These are phyloP conservation scores for Triticum urartu DNA, from an alignment of 176 grass and related monocot genomes.

Conservation along the genomic window DNA sequence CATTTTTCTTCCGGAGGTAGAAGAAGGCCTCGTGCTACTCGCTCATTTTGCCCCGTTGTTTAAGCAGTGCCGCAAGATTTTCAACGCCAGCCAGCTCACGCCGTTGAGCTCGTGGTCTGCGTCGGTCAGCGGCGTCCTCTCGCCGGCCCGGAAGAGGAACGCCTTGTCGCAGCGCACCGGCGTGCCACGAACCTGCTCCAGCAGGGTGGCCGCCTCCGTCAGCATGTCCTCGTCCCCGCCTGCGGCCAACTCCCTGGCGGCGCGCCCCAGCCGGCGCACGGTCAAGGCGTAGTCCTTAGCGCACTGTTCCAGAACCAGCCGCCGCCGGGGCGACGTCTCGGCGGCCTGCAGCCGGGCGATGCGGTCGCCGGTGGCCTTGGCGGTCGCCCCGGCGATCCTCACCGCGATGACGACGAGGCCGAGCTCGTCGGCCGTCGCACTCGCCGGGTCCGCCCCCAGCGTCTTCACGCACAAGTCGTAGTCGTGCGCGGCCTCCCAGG, in stretches of 20 bases:
- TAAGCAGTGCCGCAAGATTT: too few species aligned
- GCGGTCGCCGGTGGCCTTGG: constrained; percentile 16
- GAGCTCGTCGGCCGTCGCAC: background rate
- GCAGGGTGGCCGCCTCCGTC: too few species aligned
- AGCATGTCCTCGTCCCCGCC: too few species aligned
- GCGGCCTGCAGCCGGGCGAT: constrained; percentile 10
- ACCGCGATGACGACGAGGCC: constrained; percentile 31
- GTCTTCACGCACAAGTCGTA: constrained; percentile 42
- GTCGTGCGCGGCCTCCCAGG: background rate
- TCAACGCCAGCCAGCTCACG: too few species aligned
- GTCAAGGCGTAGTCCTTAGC: constrained; percentile 19
- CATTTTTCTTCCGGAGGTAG: too few species aligned
- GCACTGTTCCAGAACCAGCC: constrained; percentile 5
- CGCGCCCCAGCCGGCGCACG: constrained; percentile 30
- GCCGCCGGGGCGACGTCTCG: background rate
- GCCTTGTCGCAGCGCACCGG: too few species aligned
- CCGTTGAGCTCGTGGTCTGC: too few species aligned
- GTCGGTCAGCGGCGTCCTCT: too few species aligned
- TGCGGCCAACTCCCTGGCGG: background rate
- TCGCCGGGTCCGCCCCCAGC: background rate
- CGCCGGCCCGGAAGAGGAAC: too few species aligned
- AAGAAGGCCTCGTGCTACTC: too few species aligned
- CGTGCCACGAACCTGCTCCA: too few species aligned
- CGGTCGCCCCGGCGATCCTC: background rate
- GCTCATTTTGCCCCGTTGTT: too few species aligned